These are phyloP conservation scores for Papiliotrema laurentii DNA, from an alignment of 1,284 basidiomycete species.

Conservation along the genomic window DNA sequence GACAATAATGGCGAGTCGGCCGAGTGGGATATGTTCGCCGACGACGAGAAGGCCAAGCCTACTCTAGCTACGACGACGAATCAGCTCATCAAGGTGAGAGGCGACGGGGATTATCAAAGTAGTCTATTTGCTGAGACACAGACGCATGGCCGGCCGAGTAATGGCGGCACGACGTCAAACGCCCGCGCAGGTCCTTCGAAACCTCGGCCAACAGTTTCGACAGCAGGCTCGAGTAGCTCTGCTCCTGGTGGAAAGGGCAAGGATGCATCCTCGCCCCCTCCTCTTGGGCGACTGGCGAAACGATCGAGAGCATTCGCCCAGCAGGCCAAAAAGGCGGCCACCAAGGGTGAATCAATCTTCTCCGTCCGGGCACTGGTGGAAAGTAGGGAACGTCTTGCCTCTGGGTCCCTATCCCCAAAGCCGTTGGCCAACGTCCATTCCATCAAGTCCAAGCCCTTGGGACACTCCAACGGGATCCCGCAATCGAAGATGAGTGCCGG, in stretches of 20 bases:
- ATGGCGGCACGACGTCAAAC: background rate
- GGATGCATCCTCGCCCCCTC: background rate
- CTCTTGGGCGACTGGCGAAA: conserved; percentile 33
- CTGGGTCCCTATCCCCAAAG: no score
- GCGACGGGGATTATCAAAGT: no score
- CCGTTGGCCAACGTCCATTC: no score
- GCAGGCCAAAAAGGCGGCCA: conserved; percentile 16
- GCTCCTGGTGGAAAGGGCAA: background rate
- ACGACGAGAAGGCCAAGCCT: conserved; percentile 21
- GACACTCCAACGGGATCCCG: background rate
- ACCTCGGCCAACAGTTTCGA: background rate
- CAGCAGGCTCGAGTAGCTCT: background rate
- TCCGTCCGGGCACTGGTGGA: conserved; percentile 34
- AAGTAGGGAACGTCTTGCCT: conserved; percentile 8
- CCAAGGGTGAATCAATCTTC: conserved; percentile 21
- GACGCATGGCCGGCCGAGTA: no score
- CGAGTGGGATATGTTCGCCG: conserved; percentile 42
- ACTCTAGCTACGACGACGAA: background rate
- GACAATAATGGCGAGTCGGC: background rate
- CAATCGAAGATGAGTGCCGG: background rate
- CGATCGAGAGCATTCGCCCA: conserved; percentile 23
- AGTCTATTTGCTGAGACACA: no score
- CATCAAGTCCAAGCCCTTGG: background rate
- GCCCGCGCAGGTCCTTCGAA: conserved; percentile 2
- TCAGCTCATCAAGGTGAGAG: background rate